Conservation (phyloP, 2,329 filamentous ascomycete species). For the Aspergillus awamori region DNA sequence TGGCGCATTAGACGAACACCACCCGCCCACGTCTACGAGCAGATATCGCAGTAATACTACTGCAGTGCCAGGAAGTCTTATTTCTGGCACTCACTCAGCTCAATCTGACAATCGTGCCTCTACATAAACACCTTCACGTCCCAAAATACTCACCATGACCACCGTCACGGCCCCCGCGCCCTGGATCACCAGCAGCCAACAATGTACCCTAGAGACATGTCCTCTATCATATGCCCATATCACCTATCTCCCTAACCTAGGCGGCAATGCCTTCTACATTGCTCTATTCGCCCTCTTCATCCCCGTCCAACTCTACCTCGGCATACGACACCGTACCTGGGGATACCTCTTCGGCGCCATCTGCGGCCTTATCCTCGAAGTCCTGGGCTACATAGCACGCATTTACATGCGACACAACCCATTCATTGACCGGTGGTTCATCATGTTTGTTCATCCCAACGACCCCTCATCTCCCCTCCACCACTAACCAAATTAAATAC, state of each 20-base stretch:
- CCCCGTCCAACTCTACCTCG: background rate
- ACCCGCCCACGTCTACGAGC: background rate
- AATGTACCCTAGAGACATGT: background rate
- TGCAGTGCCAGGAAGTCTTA: too few relatives aligned
- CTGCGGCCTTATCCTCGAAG: background rate
- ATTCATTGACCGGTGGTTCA: slow-evolving; percentile 7
- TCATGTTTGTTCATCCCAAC: background rate
- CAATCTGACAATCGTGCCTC: too few relatives aligned
- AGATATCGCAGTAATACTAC: too few relatives aligned
- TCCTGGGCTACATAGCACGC: background rate
- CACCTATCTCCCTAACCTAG: slow-evolving; percentile 5
- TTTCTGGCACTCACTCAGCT: too few relatives aligned
- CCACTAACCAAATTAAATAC: background rate
- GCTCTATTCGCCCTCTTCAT: slow-evolving; percentile 3
- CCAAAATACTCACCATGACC: background rate
- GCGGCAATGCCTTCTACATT: slow-evolving; percentile 2
- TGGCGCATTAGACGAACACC: background rate
- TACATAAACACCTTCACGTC: too few relatives aligned
- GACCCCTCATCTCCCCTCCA: background rate
- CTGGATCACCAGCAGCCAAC: slow-evolving; percentile 3
- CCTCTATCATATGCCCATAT: background rate
- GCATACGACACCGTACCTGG: background rate
- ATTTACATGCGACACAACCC: slow-evolving; percentile 6
- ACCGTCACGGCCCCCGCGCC: background rate
- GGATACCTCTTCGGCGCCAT: background rate